phyloP scores from a whole-genome alignment of 345 rosid genomes.

The Sonneratia alba region DNA sequence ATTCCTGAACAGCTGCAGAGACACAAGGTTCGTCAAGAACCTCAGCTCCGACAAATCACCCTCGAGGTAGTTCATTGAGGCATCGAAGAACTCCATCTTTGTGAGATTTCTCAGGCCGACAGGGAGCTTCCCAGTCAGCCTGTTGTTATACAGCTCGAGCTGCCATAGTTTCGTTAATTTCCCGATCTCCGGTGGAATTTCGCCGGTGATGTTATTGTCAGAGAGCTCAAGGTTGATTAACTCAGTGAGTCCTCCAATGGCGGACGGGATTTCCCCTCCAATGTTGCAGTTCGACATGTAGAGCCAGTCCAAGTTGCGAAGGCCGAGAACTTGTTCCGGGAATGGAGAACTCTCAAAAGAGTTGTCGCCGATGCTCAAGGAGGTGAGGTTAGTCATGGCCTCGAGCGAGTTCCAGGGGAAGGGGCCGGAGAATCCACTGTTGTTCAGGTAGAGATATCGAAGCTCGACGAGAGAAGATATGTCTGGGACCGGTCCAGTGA shows the following conservation, averaged over 20 bases:
- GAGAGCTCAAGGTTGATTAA: constrained; percentile 25
- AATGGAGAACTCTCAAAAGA: constrained; percentile 20
- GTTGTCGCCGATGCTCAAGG: constrained; percentile 32
- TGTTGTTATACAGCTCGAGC: constrained; percentile 26
- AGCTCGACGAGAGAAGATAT: constrained; percentile 11
- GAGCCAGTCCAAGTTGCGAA: constrained; percentile 23
- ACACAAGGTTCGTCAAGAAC: constrained; percentile 19
- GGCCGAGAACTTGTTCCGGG: constrained; percentile 19
- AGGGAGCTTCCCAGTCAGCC: constrained; percentile 27
- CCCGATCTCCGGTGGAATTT: constrained; percentile 16
- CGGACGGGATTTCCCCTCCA: constrained; percentile 20
- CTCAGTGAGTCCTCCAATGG: constrained; percentile 24
- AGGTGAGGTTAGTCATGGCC: constrained; percentile 16
- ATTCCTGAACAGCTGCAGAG: constrained; percentile 16
- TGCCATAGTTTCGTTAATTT: constrained; percentile 24
- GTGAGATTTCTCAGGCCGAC: constrained; percentile 30
- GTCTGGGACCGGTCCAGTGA: constrained; percentile 11
- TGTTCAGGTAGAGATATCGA: constrained; percentile 8
- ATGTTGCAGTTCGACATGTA: constrained; percentile 27
- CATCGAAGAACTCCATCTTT: constrained; percentile 27
- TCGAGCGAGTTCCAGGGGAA: constrained; percentile 33
- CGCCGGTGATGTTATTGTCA: constrained; percentile 20
- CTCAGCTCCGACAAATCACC: constrained; percentile 30
- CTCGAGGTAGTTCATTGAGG: constrained; percentile 19
- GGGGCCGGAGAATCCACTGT: constrained; percentile 9